A percentile compares a stretch with the other conserved stretches of the same genome.
Evolutionary conservation across 2,329 filamentous ascomycete species (phyloP).

Genomic region (Fusarium algeriense): DNA sequence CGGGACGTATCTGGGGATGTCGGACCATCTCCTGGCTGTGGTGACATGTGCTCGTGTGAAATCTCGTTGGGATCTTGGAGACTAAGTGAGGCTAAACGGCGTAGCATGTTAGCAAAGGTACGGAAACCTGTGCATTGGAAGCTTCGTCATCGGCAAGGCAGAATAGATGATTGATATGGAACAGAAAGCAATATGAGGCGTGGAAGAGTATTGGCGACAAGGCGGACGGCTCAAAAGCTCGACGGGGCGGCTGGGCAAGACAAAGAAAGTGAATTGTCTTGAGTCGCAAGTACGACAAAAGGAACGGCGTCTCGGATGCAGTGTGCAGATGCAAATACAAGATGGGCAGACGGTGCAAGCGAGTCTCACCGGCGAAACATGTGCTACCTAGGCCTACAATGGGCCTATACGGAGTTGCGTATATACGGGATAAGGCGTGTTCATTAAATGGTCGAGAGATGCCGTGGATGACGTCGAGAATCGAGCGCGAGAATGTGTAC

Average conservation of each 20-base stretch:
- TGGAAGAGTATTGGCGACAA: constrained; percentile 23
- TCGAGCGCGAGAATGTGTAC: constrained; percentile 16
- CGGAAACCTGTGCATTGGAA: constrained; percentile 35
- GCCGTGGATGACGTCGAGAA: constrained; percentile 20
- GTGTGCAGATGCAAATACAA: constrained; percentile 39
- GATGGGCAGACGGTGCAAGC: constrained; percentile 38
- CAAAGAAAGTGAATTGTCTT: constrained; percentile 26
- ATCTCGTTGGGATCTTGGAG: constrained; percentile 41
- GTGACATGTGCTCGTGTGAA: constrained; percentile 68
- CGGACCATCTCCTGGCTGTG: constrained; percentile 68
- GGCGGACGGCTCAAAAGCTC: constrained; percentile 13
- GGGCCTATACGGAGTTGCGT: constrained; percentile 30
- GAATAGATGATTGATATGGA: constrained; percentile 33
- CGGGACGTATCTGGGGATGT: constrained; percentile 67
- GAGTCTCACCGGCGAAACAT: constrained; percentile 49
- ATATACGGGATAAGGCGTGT: constrained; percentile 16
- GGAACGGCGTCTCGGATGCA: constrained; percentile 37
- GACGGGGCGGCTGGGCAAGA: constrained; percentile 18
- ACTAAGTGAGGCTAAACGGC: constrained; percentile 47
- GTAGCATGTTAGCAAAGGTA: constrained; percentile 48
- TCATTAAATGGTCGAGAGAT: constrained; percentile 41
- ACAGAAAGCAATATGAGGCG: constrained; percentile 27
- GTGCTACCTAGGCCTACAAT: constrained; percentile 44
- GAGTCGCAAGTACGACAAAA: constrained; percentile 35
- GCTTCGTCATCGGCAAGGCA: constrained; percentile 45